Percentiles rank a stretch among this genome's conserved stretches.
These are phyloP conservation scores for Tylopilus rubrobrunneus DNA, from an alignment of 768 basidiomycete genomes.

Conservation along the genomic window DNA sequence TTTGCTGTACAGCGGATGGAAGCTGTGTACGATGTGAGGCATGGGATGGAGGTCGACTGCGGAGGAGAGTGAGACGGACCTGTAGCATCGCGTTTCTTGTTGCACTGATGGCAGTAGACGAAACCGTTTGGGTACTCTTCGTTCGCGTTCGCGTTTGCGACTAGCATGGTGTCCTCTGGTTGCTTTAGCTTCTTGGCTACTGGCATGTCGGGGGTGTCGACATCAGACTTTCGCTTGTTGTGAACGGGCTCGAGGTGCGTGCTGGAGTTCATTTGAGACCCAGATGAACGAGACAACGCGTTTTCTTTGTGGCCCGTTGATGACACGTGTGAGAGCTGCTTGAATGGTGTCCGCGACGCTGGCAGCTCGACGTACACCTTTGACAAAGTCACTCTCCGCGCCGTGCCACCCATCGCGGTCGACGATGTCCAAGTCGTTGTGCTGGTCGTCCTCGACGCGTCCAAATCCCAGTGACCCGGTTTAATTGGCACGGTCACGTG, in stretches of 20 bases:
- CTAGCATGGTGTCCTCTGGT: constrained; percentile 15
- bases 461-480: background rate
- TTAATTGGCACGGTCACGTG: constrained; percentile 33
- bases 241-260: constrained; percentile 27
- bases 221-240: constrained; percentile 51
- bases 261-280: constrained; percentile 29
- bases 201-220: constrained; percentile 16
- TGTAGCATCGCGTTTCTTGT: constrained; percentile 50
- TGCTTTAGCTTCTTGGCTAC: constrained; percentile 28
- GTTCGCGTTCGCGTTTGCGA: constrained; percentile 15
- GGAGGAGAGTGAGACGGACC: constrained; percentile 34
- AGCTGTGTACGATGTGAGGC: constrained; percentile 22
- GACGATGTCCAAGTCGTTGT: background rate
- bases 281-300: constrained; percentile 36
- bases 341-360: constrained; percentile 24
- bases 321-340: constrained; percentile 25
- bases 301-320: constrained; percentile 43
- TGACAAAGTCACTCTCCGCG: constrained; percentile 30
- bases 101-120: constrained; percentile 72
- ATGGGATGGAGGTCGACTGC: background rate
- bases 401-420: constrained; percentile 21
- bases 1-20: constrained; percentile 37
- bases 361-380: constrained; percentile 62
- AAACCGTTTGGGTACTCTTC: constrained; percentile 36
- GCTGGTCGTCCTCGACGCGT: constrained; percentile 23